Percentiles rank a stretch among this genome's conserved stretches.
Conservation (phyloP, 768 basidiomycete species). For the Podaxis sp. region DNA sequence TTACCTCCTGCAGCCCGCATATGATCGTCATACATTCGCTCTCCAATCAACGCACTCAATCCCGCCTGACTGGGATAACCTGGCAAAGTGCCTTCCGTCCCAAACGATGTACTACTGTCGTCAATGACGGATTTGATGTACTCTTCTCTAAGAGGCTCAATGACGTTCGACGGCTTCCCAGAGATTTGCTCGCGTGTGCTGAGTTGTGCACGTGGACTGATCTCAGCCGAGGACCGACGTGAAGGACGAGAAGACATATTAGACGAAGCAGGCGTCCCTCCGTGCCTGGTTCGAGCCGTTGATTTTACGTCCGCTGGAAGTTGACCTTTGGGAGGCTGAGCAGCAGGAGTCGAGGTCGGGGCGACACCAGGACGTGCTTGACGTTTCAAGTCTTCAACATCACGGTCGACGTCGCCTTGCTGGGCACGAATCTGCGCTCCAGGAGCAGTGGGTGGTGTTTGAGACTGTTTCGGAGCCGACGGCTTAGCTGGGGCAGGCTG, state of each 20-base stretch:
- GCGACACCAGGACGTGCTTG: not conserved
- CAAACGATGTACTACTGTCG: constrained; percentile 13
- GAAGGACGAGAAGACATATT: not conserved
- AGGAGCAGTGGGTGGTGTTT: not conserved
- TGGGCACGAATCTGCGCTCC: not conserved
- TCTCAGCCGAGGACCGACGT: not conserved
- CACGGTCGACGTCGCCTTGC: not conserved
- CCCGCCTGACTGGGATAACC: constrained; percentile 21
- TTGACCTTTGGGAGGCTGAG: not conserved
- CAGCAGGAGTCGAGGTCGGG: not conserved
- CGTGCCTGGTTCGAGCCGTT: not conserved
- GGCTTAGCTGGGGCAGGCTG: too few relatives aligned
- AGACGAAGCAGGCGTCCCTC: not conserved
- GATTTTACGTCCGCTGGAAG: not conserved
- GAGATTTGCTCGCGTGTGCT: constrained; percentile 10
- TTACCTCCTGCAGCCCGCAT: constrained; percentile 17
- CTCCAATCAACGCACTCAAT: constrained; percentile 20
- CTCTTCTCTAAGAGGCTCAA: not conserved
- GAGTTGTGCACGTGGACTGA: not conserved
- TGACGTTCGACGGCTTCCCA: not conserved
- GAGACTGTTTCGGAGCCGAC: not conserved
- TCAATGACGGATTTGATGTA: not conserved
- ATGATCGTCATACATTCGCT: constrained; percentile 23
- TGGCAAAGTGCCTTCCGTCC: constrained; percentile 20
- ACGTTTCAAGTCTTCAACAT: not conserved